Evolutionary conservation across 75 land plant species (phyloP).

Genomic region (Cryptomeria japonica): DNA sequence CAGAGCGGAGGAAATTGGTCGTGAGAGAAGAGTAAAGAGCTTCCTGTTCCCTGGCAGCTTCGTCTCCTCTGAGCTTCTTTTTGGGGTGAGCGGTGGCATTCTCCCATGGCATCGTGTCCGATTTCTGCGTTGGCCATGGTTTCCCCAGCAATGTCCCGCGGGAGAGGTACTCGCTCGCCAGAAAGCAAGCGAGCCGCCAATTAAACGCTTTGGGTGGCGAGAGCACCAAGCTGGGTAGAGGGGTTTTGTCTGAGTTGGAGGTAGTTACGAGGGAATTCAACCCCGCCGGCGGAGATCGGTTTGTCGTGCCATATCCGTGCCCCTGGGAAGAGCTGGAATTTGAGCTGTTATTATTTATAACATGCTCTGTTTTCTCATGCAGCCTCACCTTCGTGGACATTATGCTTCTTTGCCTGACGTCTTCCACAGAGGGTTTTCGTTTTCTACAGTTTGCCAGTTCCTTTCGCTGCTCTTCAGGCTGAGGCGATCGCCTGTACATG

Average conservation of each 20-base stretch:
- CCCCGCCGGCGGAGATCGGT: not conserved
- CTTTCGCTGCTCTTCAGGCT: too few relatives aligned
- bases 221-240: not conserved
- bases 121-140: not conserved
- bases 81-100: too few relatives aligned
- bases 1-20: not conserved
- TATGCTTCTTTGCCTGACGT: too few relatives aligned
- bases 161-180: not conserved
- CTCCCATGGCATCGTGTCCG: too few relatives aligned
- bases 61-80: not conserved
- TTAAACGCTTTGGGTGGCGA: not conserved
- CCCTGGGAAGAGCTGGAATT: too few relatives aligned
- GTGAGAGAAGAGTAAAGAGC: not conserved
- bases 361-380: too few relatives aligned
- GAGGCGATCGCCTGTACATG: too few relatives aligned
- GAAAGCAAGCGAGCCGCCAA: slow-evolving; percentile 6
- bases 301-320: not conserved
- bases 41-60: not conserved
- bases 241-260: not conserved
- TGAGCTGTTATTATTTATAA: too few relatives aligned
- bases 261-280: not conserved
- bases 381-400: too few relatives aligned
- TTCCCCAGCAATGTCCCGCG: slow-evolving; percentile 6
- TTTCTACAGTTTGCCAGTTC: too few relatives aligned
- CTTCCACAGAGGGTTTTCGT: too few relatives aligned